phyloP scores from a whole-genome alignment of 1,284 basidiomycete genomes.

The Ustanciosporium gigantosporum region DNA sequence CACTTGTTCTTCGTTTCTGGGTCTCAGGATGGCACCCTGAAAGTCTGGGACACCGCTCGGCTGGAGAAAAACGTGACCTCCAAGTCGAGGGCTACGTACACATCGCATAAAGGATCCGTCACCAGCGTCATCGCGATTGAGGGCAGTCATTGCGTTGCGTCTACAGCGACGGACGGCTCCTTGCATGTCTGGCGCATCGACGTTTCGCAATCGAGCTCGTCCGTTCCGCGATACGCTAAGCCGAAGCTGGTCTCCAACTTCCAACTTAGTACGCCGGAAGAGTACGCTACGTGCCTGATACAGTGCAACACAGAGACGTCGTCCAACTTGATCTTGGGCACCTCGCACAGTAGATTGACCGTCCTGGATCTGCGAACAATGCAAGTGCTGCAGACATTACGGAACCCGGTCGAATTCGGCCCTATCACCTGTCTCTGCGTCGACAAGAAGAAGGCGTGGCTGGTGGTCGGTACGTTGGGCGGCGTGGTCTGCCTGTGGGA shows the following conservation, averaged over 20 bases:
- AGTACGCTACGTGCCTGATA: slow-evolving; percentile 58
- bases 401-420: slow-evolving; percentile 82
- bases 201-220: slow-evolving; percentile 43
- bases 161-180: slow-evolving; percentile 61
- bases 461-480: slow-evolving; percentile 80
- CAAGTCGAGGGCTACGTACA: slow-evolving; percentile 61
- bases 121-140: slow-evolving; percentile 59
- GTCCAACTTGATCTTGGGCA: slow-evolving; percentile 74
- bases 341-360: slow-evolving; percentile 75
- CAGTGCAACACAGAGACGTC: slow-evolving; percentile 30
- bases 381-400: slow-evolving; percentile 74
- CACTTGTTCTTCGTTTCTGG: slow-evolving; percentile 89
- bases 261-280: slow-evolving; percentile 54
- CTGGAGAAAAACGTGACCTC: slow-evolving; percentile 73
- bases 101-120: slow-evolving; percentile 59
- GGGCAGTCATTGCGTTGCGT: slow-evolving; percentile 62
- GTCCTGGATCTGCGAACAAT: slow-evolving; percentile 86
- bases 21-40: slow-evolving; percentile 81
- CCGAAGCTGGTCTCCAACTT: slow-evolving; percentile 61
- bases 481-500: slow-evolving; percentile 90
- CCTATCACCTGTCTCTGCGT: slow-evolving; percentile 82
- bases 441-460: slow-evolving; percentile 76
- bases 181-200: slow-evolving; percentile 62
- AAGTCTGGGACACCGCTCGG: slow-evolving; percentile 79
- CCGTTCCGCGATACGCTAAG: slow-evolving; percentile 62